A percentile compares a stretch with the other conserved stretches of the same genome.
These are phyloP conservation scores for Jasminum sambac DNA, from an alignment of 257 asterid genomes.

Conservation along the genomic window DNA sequence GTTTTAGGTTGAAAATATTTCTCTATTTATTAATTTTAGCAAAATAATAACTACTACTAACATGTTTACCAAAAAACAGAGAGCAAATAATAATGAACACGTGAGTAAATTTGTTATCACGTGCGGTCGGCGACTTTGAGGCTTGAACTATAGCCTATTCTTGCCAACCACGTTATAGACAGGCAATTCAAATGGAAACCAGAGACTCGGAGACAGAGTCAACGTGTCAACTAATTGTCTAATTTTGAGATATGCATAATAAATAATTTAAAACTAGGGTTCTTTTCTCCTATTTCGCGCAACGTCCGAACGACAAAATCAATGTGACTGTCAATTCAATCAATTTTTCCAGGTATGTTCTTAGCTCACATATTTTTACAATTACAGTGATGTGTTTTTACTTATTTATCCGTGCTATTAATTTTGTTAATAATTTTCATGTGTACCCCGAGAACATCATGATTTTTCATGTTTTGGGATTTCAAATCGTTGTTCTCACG, in stretches of 20 bases:
- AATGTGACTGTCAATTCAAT: neutral
- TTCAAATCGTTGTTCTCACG: neutral
- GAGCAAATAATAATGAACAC: neutral
- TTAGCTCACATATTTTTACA: neutral
- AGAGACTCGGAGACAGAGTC: conserved; percentile 12
- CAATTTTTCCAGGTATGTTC: conserved; percentile 20
- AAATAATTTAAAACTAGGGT: conserved; percentile 7
- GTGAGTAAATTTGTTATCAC: neutral
- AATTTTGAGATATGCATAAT: neutral
- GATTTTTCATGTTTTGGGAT: neutral
- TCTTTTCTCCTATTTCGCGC: conserved; percentile 1
- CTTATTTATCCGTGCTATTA: neutral
- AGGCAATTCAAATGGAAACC: conserved; percentile 11
- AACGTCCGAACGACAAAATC: neutral
- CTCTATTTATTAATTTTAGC: too few relatives aligned
- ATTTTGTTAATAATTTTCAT: neutral
- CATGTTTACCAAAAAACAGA: too few relatives aligned
- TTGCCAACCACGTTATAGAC: neutral
- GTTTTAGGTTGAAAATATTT: too few relatives aligned
- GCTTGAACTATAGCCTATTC: neutral
- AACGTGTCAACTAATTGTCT: neutral
- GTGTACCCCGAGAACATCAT: neutral
- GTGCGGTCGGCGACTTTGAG: conserved; percentile 4
- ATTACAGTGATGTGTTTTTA: neutral
- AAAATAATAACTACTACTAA: too few relatives aligned